Conservation (phyloP, 2,329 filamentous ascomycete species). For the Fusarium siculi region DNA sequence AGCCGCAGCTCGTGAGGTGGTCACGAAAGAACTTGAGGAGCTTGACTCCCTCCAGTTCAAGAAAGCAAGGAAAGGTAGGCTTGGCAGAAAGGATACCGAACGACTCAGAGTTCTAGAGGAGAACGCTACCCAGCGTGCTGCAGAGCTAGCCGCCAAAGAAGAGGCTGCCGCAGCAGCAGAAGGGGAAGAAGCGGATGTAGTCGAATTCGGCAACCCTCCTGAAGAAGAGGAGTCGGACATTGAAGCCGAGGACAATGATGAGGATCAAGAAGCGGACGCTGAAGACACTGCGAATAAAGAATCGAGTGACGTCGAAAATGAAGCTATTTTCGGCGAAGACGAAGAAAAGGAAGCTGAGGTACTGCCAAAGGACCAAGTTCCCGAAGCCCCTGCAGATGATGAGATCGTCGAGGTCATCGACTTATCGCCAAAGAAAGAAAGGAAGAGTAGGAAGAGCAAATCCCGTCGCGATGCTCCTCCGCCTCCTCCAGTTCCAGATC, state of each 20-base stretch:
- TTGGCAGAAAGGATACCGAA: conserved; percentile 42
- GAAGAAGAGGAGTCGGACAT: conserved; percentile 11
- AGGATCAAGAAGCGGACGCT: background rate
- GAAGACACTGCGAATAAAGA: conserved; percentile 12
- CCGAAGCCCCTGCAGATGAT: conserved; percentile 24
- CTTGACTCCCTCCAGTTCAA: conserved; percentile 31
- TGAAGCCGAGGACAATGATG: background rate
- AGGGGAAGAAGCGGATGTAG: conserved; percentile 7
- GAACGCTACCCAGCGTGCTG: conserved; percentile 28
- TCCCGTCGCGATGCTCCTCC: conserved; percentile 51
- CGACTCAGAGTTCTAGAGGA: conserved; percentile 31
- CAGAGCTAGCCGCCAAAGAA: conserved; percentile 40
- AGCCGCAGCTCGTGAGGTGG: conserved; percentile 42
- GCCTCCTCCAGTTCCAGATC: conserved; percentile 57
- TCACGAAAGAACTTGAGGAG: conserved; percentile 24
- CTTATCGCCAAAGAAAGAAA: conserved; percentile 57
- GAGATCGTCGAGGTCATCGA: conserved; percentile 60
- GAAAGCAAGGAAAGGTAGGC: conserved; percentile 38
- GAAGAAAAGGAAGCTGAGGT: conserved; percentile 44
- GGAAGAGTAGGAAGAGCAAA: conserved; percentile 56
- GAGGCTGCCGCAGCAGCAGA: conserved; percentile 20
- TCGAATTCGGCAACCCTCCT: background rate
- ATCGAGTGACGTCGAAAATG: conserved; percentile 33
- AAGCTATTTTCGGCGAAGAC: conserved; percentile 33
- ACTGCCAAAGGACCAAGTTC: conserved; percentile 47